phyloP scores from a whole-genome alignment of 108 stramenopile species.

The Nannochloropsis granulata region DNA sequence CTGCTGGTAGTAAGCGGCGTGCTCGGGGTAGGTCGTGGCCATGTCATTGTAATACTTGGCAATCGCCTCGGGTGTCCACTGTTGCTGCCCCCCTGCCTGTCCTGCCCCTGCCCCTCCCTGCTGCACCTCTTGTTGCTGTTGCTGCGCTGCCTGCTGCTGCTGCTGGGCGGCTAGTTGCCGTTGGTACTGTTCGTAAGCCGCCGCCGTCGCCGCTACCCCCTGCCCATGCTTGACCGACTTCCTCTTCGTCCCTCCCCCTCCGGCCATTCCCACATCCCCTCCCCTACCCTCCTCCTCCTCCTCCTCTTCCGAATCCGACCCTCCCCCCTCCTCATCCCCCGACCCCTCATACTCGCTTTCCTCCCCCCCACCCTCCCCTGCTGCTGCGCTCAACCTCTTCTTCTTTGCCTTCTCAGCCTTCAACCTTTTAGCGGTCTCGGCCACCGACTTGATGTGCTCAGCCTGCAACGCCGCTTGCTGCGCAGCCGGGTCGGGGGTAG shows the following conservation, averaged over 20 bases:
- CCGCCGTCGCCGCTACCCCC: neutral
- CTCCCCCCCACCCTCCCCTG: neutral
- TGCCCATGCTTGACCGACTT: neutral
- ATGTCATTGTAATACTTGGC: neutral
- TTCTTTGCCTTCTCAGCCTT: neutral
- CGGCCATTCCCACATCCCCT: neutral
- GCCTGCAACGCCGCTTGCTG: neutral
- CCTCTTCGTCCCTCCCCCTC: neutral
- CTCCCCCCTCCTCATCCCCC: neutral
- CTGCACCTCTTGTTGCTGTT: neutral
- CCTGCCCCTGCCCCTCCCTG: neutral
- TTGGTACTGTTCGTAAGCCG: neutral
- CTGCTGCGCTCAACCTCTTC: neutral
- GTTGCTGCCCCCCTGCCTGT: neutral
- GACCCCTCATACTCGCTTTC: neutral
- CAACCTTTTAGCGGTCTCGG: neutral
- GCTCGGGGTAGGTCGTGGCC: neutral
- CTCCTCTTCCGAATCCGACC: neutral
- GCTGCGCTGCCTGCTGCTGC: neutral
- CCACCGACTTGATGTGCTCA: neutral
- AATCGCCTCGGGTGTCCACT: neutral
- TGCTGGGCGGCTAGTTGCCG: neutral
- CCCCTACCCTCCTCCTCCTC: neutral
- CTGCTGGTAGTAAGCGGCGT: neutral
- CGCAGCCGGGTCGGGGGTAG: neutral